A percentile compares a stretch with the other conserved stretches of the same genome.
Evolutionary conservation across 305 asterid species (phyloP).

Genomic region (Lippia alba): DNA sequence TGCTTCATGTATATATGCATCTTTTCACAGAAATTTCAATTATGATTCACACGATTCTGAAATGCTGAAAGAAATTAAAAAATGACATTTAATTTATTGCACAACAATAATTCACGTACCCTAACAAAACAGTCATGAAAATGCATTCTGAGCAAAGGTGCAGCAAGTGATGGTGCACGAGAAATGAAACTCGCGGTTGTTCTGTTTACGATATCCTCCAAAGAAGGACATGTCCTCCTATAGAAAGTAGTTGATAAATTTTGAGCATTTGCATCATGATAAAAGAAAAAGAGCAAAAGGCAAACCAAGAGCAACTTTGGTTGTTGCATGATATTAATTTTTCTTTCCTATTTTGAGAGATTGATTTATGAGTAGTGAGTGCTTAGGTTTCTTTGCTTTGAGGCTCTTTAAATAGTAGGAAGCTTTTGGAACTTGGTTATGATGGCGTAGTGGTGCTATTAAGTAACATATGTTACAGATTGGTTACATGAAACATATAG

Average conservation of each 20-base stretch:
- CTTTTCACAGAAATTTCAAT: not conserved
- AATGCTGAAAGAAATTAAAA: too few species aligned
- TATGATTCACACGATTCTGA: not conserved
- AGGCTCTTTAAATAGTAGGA: constrained; percentile 30
- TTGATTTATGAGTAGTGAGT: not conserved
- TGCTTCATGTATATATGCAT: too few species aligned
- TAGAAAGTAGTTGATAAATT: constrained; percentile 39
- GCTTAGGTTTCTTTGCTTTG: constrained; percentile 10
- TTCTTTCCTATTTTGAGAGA: not conserved
- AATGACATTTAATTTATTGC: too few species aligned
- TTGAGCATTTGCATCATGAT: constrained; percentile 41
- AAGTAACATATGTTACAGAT: constrained; percentile 16
- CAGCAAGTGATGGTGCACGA: constrained; percentile 52
- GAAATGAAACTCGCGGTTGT: constrained; percentile 41
- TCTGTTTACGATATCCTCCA: constrained; percentile 43
- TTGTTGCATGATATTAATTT: constrained; percentile 34
- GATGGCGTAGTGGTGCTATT: not conserved
- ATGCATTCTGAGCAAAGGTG: constrained; percentile 63
- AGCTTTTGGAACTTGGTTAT: not conserved
- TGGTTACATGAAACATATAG: not conserved
- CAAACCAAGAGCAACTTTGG: constrained; percentile 33
- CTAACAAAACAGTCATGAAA: constrained; percentile 74
- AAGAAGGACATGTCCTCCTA: constrained; percentile 44
- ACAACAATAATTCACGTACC: constrained; percentile 35
- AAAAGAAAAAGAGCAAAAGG: constrained; percentile 31